Evolutionary conservation across 2,329 filamentous ascomycete genomes (phyloP), one percentile per base, ranked within the genome.

Genomic region (Elsinoe australis): DNA sequence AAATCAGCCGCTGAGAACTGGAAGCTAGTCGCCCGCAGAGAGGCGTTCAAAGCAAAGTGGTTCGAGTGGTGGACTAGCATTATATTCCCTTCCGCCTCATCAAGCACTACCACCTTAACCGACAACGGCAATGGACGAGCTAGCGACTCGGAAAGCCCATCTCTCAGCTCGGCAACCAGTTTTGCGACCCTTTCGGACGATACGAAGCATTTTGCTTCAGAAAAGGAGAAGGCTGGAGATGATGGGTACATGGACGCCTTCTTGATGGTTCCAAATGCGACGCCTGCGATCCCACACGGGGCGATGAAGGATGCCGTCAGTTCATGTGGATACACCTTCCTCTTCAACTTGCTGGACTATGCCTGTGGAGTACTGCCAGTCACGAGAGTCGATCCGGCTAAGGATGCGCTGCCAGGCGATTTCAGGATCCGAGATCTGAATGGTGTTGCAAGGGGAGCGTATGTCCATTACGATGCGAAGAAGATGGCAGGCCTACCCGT

Each of bases 331-430:
- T 95, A 96, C 61, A 95, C 89, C 0, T 95, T 95, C 62, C 67
- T 95, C 49, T 96, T 92, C 70, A 95, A 95, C 58, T 55, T 95
- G 59, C 78, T 95, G 41, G 90, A 95, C 62, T 95, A 95, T 66
- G 79, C 85, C 1, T 77, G 79, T 9, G 89, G 89, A 29, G 79
- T 95, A 28, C 60, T 96, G 17, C 89, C 90, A 0, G 81, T 95
- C 1, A 90, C 86, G 0, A 85, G 88, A 52, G 89, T 95, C 1
- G 84, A 95, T 59, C 74, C 75, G 55, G 59, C 64, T 1, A 70
- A 79, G 33, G 85, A 90, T 59, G 39, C 84, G 0, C 83, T 87
- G 50, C 78, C 87, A 0, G 56, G 68, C 0, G 67, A 65, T 1
- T 85, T 82, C 64, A 75, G 75, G 24, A 63, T 82, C 38, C 74